A percentile compares a stretch with the other conserved stretches of the same genome.
Conservation (phyloP, 257 asterid species). For the Lavandula angustifolia region DNA sequence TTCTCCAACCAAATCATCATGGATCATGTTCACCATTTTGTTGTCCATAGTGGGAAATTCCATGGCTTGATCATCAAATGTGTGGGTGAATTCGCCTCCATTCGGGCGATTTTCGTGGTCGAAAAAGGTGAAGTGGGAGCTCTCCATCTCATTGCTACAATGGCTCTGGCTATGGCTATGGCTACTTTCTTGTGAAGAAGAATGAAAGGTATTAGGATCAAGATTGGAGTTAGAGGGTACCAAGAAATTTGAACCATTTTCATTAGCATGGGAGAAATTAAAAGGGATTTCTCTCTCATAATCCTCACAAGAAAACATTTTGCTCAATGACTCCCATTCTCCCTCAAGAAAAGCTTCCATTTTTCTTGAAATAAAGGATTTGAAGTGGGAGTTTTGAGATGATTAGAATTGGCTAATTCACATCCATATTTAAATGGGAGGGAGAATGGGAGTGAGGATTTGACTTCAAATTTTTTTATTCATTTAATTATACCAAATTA, state of each 20-base stretch:
- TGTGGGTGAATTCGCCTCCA: slow-evolving; percentile 19
- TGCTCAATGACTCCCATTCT: slow-evolving; percentile 71
- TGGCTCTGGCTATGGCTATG: not conserved
- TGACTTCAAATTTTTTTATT: slow-evolving; percentile 51
- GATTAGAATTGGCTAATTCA: not conserved
- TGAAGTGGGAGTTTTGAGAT: slow-evolving; percentile 5
- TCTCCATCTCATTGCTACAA: slow-evolving; percentile 32
- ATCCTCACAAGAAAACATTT: slow-evolving; percentile 54
- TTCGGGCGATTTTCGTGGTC: not conserved
- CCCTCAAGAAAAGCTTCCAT: slow-evolving; percentile 72
- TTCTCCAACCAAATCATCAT: slow-evolving; percentile 39
- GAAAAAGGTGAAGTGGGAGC: not conserved
- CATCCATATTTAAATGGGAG: slow-evolving; percentile 43
- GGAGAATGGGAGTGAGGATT: slow-evolving; percentile 31
- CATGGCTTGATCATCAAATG: slow-evolving; percentile 32
- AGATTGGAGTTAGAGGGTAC: not conserved
- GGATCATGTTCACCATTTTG: slow-evolving; percentile 3
- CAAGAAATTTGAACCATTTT: not conserved
- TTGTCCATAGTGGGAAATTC: not conserved
- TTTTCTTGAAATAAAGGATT: not conserved
- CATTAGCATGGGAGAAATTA: slow-evolving; percentile 16
- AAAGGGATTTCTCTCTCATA: slow-evolving; percentile 26
- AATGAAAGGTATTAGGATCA: slow-evolving; percentile 25
- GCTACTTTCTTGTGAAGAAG: slow-evolving; percentile 62
- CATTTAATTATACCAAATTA: slow-evolving; percentile 36